A percentile compares a stretch with the other conserved stretches of the same genome.
These are phyloP conservation scores for Aspergillus fijiensis DNA, from an alignment of 2,329 filamentous ascomycete genomes.

Conservation along the genomic window DNA sequence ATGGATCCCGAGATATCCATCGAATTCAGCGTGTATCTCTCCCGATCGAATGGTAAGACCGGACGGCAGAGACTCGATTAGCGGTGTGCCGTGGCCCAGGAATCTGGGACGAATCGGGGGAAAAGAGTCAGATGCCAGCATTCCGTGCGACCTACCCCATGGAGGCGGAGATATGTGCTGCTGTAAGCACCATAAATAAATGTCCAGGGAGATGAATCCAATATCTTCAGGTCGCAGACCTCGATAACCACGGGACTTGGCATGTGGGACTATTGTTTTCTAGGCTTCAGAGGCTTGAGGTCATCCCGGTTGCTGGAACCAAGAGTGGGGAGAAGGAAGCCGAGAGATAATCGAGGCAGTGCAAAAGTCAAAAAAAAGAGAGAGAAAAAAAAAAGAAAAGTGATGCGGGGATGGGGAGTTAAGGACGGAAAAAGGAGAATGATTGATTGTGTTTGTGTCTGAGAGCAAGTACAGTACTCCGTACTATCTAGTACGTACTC, in stretches of 20 bases:
- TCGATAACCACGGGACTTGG: constrained; percentile 8
- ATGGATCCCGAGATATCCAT: background rate
- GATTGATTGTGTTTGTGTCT: background rate
- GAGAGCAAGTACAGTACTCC: background rate
- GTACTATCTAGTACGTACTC: too few relatives aligned
- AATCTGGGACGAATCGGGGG: background rate
- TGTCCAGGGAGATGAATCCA: background rate
- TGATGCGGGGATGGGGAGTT: background rate
- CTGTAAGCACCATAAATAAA: background rate
- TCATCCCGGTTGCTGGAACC: constrained; percentile 20
- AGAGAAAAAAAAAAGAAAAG: background rate
- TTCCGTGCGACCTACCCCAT: background rate
- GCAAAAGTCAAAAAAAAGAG: background rate
- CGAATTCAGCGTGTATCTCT: background rate
- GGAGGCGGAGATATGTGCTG: background rate
- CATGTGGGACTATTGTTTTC: constrained; percentile 13
- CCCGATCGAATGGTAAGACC: background rate
- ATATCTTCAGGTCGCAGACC: background rate
- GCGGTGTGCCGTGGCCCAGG: background rate
- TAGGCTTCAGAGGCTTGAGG: constrained; percentile 11
- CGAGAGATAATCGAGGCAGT: background rate
- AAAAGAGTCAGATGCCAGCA: background rate
- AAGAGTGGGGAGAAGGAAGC: background rate
- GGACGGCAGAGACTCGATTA: background rate
- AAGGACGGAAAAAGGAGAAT: background rate